These are phyloP conservation scores for Termitomyces titanicus DNA, from an alignment of 768 basidiomycete species.

Conservation along the genomic window DNA sequence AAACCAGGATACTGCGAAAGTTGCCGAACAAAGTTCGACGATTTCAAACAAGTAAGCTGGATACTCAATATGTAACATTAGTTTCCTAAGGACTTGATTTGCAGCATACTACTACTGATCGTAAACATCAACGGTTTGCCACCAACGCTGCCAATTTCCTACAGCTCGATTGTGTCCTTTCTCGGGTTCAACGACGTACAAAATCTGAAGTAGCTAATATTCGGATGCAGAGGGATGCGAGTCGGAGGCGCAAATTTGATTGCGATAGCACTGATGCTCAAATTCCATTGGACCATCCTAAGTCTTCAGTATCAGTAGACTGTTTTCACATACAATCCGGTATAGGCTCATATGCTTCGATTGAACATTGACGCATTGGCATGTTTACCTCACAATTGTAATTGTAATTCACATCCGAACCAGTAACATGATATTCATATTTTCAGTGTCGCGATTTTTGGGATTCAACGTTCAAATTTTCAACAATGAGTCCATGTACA, in stretches of 20 bases:
- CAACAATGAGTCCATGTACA: neutral
- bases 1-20: slow-evolving; percentile 99
- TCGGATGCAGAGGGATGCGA: slow-evolving; percentile 20
- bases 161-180: slow-evolving; percentile 73
- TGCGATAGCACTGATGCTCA: slow-evolving; percentile 1
- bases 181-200: slow-evolving; percentile 49
- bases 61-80: neutral
- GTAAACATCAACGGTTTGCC: slow-evolving; percentile 83
- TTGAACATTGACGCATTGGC: neutral
- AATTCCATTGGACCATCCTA: neutral
- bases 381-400: slow-evolving; percentile 1
- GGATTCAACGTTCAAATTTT: no score
- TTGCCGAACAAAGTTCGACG: slow-evolving; percentile 85
- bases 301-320: neutral
- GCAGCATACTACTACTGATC: slow-evolving; percentile 64
- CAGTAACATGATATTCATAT: neutral
- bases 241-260: slow-evolving; percentile 4
- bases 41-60: slow-evolving; percentile 72
- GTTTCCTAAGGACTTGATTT: neutral
- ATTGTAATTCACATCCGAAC: neutral
- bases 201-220: slow-evolving; percentile 27
- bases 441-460: neutral
- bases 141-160: slow-evolving; percentile 71
- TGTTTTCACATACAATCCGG: neutral
- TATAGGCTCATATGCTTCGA: neutral